Evolutionary conservation across 2,329 filamentous ascomycete genomes (phyloP).

Genomic region (Sarocladium kiliense): DNA sequence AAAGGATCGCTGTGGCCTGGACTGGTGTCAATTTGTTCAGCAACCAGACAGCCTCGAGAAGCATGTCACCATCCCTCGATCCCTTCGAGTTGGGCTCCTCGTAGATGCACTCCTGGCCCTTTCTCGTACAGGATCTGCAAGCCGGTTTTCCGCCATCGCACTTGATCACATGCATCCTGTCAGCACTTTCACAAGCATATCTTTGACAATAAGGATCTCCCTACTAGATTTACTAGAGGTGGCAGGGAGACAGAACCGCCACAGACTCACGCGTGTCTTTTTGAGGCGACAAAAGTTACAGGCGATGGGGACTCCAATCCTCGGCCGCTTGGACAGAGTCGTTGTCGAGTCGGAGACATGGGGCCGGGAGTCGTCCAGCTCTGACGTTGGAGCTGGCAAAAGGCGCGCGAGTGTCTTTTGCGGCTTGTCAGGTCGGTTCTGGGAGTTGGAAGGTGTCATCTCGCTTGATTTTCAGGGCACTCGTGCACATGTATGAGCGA

Average conservation of each 20-base stretch:
- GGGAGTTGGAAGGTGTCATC: background rate
- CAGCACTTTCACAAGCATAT: background rate
- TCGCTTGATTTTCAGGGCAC: background rate
- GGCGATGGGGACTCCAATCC: constrained; percentile 2
- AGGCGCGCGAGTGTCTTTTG: constrained; percentile 1
- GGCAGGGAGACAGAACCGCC: background rate
- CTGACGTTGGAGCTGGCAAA: background rate
- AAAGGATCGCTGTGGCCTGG: background rate
- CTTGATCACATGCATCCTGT: background rate
- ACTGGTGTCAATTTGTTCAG: background rate
- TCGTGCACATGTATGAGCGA: too few relatives aligned
- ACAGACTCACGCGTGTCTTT: constrained; percentile 7
- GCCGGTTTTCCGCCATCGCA: constrained; percentile 5
- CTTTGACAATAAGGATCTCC: background rate
- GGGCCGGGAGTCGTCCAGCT: background rate
- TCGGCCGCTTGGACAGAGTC: background rate
- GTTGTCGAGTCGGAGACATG: background rate
- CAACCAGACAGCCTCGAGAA: constrained; percentile 4
- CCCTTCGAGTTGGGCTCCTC: background rate
- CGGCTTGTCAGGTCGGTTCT: background rate
- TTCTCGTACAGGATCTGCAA: background rate
- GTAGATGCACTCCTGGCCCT: background rate
- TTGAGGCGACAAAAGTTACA: constrained; percentile 5
- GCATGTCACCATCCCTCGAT: background rate
- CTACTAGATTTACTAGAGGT: background rate